These are phyloP conservation scores for Rhododendron griersonianum DNA, from an alignment of 148 eudicot genomes.

Conservation along the genomic window DNA sequence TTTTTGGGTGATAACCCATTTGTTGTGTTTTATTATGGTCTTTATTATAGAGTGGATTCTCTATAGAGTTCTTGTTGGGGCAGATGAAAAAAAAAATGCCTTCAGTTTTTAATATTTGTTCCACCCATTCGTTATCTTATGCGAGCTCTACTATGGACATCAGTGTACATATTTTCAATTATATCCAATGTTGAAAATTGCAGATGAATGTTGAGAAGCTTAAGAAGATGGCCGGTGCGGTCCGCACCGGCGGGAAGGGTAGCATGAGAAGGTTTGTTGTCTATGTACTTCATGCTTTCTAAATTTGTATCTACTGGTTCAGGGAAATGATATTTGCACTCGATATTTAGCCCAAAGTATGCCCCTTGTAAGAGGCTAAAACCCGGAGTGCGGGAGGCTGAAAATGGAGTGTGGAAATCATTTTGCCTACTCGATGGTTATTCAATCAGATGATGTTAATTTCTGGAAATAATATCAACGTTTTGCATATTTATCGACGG, in stretches of 20 bases:
- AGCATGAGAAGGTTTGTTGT: slow-evolving; percentile 60
- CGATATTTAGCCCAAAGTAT: not conserved
- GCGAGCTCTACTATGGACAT: no score
- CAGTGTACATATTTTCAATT: no score
- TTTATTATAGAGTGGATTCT: not conserved
- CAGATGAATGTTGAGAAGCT: slow-evolving; percentile 80
- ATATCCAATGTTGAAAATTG: not conserved
- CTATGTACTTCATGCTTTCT: not conserved
- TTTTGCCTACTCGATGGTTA: not conserved
- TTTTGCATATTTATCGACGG: not conserved
- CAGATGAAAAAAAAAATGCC: slow-evolving; percentile 39
- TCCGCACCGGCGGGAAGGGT: slow-evolving; percentile 81
- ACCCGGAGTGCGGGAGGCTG: not conserved
- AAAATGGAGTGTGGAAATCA: not conserved
- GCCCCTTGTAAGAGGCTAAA: not conserved
- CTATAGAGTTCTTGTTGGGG: not conserved
- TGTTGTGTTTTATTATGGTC: not conserved
- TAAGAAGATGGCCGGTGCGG: slow-evolving; percentile 82
- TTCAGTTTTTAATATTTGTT: no score
- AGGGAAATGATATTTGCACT: not conserved
- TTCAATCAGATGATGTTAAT: not conserved
- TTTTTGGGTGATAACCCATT: not conserved
- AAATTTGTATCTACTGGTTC: not conserved
- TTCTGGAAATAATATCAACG: not conserved
- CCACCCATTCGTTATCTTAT: no score